phyloP scores from a whole-genome alignment of 441 rosid genomes.

The Daphne laureola region DNA sequence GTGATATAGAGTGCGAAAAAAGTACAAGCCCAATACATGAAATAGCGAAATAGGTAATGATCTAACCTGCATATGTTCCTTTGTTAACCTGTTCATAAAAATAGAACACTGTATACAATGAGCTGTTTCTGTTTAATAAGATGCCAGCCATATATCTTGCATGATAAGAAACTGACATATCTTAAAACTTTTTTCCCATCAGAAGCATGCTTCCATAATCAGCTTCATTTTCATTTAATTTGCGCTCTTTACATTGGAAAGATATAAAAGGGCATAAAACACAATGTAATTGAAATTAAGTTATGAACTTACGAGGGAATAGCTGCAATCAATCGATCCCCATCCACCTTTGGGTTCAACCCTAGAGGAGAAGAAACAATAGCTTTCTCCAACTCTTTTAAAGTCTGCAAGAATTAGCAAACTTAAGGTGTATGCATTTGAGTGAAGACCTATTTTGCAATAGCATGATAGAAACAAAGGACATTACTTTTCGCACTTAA shows the following conservation, averaged over 20 bases:
- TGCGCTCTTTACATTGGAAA: not conserved
- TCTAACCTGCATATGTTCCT: conserved; percentile 83
- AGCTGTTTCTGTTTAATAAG: not conserved
- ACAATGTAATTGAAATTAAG: no score
- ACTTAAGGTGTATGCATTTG: not conserved
- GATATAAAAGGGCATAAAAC: no score
- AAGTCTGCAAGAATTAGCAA: conserved; percentile 40
- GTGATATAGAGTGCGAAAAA: not conserved
- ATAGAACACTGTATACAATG: conserved; percentile 16
- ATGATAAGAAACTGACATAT: no score
- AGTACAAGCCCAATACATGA: no score
- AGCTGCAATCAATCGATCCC: conserved; percentile 68
- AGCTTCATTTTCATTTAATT: not conserved
- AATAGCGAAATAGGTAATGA: conserved; percentile 1
- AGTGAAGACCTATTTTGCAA: no score
- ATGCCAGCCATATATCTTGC: no score
- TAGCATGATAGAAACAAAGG: no score
- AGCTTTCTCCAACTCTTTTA: conserved; percentile 71
- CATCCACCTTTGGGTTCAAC: conserved; percentile 73
- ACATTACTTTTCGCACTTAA: no score
- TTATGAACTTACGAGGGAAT: conserved; percentile 65
- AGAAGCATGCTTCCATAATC: no score
- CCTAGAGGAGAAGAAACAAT: conserved; percentile 86
- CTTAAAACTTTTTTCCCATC: not conserved
- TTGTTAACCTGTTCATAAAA: conserved; percentile 59